These are phyloP conservation scores for Silene uniflora DNA, from an alignment of 148 eudicot species.

Conservation along the genomic window DNA sequence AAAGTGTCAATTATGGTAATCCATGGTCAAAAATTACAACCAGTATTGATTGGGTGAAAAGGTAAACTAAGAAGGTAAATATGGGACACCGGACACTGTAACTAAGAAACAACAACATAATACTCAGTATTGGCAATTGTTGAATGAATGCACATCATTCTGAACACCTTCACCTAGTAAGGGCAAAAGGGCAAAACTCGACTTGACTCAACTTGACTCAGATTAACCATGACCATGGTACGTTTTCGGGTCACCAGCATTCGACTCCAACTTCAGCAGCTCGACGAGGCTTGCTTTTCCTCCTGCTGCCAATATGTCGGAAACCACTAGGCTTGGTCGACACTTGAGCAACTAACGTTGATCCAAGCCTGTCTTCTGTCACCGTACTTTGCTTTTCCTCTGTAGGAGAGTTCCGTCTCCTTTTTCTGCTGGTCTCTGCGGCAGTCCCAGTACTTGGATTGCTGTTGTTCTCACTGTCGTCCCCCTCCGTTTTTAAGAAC, in stretches of 20 bases:
- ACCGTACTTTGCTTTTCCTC: background rate
- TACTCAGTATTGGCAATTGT: too few relatives aligned
- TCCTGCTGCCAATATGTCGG: background rate
- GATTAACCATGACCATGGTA: conserved; percentile 10
- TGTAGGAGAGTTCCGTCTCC: background rate
- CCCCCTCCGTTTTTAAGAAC: conserved; percentile 55
- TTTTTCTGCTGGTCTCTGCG: background rate
- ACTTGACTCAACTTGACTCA: conserved; percentile 8
- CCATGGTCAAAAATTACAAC: background rate
- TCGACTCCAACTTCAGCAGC: background rate
- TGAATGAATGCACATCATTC: background rate
- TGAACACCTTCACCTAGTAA: background rate
- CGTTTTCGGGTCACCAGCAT: background rate
- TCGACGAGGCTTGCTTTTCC: background rate
- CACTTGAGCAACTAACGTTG: background rate
- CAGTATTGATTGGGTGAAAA: background rate
- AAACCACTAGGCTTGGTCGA: background rate
- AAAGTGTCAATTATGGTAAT: background rate
- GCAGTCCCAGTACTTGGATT: background rate
- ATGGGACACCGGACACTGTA: background rate
- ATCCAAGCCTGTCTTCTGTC: background rate
- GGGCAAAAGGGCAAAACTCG: background rate
- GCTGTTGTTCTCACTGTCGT: conserved; percentile 20
- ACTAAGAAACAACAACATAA: background rate
- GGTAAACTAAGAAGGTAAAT: background rate